Evolutionary conservation across 495 filamentous ascomycete genomes (phyloP), one percentile per base, ranked within the genome.

Genomic region (Massariosphaeria phaeospora): DNA sequence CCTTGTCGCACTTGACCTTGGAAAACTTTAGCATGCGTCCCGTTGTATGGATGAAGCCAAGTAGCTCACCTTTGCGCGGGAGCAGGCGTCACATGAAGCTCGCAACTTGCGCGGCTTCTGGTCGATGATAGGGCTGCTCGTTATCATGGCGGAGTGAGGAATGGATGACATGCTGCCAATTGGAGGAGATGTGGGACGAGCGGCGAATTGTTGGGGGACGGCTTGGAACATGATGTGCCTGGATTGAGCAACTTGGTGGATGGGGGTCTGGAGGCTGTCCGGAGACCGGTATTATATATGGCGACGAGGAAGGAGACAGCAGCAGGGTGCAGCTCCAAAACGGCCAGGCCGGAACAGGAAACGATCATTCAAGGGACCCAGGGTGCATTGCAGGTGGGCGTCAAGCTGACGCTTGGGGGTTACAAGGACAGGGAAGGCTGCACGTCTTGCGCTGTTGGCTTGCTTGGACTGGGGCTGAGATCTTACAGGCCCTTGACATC

Each of bases 51-150:
- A 10, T 15, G 17, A 20, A 20, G 18, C 1, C 3, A 34, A 26
- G 7, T 20, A 3, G 4, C 48, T 21, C 29, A 59, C 55, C 26
- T 63, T 63, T 2, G 59, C 59, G 3, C 59, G 54, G 2, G 59
- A 63, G 49, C 59, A 63, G 24, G 59, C 59, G 23, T 63, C 59
- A 33, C 59, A 63, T 12, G 59, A 63, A 34, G 59, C 59, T 48
- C 59, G 53, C 12, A 63, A 54, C 49, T 63, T 63, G 34, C 59
- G 59, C 44, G 59, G 59, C 48, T 63, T 63, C 36, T 43, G 33
- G 26, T 63, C 59, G 12, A 40, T 44, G 17, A 47, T 34, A 15
- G 52, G 48, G 38, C 26, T 57, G 27, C 33, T 58, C 29, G 54
- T 51, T 20, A 50, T 26, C 39, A 52, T 52, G n/a, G 44, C 48